Evolutionary conservation across 495 filamentous ascomycete species (phyloP), one percentile per base, ranked within the genome.

Genomic region (Cenococcum geophilum): DNA sequence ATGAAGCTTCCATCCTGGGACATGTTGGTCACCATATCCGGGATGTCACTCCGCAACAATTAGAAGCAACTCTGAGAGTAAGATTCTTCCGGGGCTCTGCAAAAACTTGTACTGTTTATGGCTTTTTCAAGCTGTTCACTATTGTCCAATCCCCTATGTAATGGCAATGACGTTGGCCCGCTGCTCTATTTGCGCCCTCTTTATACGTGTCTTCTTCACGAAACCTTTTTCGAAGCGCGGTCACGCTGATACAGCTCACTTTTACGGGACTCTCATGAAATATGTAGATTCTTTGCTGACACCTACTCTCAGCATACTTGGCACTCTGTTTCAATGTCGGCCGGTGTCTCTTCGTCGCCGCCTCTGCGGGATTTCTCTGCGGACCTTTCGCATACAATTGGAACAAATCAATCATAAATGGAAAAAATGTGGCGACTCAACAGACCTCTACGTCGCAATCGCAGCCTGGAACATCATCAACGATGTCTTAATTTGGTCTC

Each of bases 141-240:
- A n/a, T 36, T 47, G 11, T 57, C 9, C 50, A 57, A 45, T 60
- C 63, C 32, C 50, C 64, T 55, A 63, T 20, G 55, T 51, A 25
- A 36, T 59, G 22, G 60, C 32, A 32, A 34, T 66, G 25, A 62
- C 34, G n/a, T n/a, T 59, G 4, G 34, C 35, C 16, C 55, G 59
- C 10, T 45, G 25, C 45, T 62, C 64, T n/a, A 66, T 66, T 35
- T 21, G 53, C 21, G 40, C 59, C 16, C 55, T 66, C 4, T 63
- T 66, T 37, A 48, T 66, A 2, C 59, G 64, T 1, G 27, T 54
- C 5, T 66, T 66, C 42, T 63, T 52, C 50, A 59, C 36, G n/a
- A 37, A 40, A 12, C 48, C 57, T 32, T 60, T 56, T 32, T 55
- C 60, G 12, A 59, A 59, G 21, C 55, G 62, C 20, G 51, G 64